Evolutionary conservation across 192 early-diverging fungal species (phyloP).

Genomic region (Coemansia sp.): DNA sequence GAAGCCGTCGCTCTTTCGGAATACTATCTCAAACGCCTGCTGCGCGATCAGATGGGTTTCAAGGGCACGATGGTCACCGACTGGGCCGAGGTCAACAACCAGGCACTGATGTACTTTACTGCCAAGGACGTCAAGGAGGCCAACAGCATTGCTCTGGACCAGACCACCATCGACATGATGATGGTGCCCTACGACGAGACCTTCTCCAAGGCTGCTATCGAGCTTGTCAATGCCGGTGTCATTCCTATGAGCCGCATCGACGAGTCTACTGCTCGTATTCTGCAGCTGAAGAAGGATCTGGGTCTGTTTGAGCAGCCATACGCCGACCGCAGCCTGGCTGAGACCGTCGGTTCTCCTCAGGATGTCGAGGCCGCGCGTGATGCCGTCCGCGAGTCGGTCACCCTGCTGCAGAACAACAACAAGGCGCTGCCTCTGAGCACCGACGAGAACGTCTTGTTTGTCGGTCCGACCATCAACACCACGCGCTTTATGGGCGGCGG

Average conservation of each 20-base stretch:
- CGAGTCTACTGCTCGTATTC: conserved; percentile 45
- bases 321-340: conserved; percentile 28
- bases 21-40: conserved; percentile 57
- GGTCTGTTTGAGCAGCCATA: conserved; percentile 55
- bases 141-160: conserved; percentile 27
- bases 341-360: conserved; percentile 53
- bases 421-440: conserved; percentile 52
- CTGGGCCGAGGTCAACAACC: conserved; percentile 57
- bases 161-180: conserved; percentile 56
- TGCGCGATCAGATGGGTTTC: conserved; percentile 59
- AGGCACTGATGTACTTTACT: conserved; percentile 49
- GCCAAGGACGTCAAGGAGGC: conserved; percentile 46
- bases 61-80: conserved; percentile 61
- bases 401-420: conserved; percentile 61
- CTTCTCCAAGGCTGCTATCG: conserved; percentile 41
- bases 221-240: conserved; percentile 36
- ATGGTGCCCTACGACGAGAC: conserved; percentile 59
- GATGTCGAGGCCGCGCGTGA: conserved; percentile 56
- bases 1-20: conserved; percentile 60
- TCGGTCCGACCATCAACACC: conserved; percentile 62
- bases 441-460: conserved; percentile 54
- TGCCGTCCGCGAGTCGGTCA: conserved; percentile 60
- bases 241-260: conserved; percentile 41
- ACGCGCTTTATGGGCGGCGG: conserved; percentile 60
- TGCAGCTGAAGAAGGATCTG: conserved; percentile 63